These are phyloP conservation scores for Epichloe gansuensis DNA, from an alignment of 2,329 filamentous ascomycete genomes.

Conservation along the genomic window DNA sequence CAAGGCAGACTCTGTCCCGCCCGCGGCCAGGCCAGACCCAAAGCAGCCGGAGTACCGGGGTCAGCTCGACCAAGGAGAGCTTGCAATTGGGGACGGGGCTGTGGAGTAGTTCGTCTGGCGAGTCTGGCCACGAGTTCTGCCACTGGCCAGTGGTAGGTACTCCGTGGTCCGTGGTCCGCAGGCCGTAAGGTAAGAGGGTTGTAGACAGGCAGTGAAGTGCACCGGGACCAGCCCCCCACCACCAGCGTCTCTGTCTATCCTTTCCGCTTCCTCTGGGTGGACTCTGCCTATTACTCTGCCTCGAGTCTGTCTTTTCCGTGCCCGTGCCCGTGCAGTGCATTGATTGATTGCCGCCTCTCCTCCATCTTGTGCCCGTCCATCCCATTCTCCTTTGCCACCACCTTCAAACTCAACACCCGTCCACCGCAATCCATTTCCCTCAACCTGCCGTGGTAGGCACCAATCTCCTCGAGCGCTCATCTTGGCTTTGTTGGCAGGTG, in stretches of 20 bases:
- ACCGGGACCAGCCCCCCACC: no score
- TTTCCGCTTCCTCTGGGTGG: not conserved
- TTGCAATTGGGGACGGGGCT: not conserved
- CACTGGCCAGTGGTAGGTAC: no score
- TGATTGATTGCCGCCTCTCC: conserved; percentile 1
- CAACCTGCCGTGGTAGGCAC: not conserved
- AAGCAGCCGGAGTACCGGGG: not conserved
- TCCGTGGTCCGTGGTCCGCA: no score
- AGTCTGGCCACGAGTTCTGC: no score
- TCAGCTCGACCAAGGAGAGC: not conserved
- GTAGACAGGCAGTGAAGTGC: no score
- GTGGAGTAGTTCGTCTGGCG: not conserved
- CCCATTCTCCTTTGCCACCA: conserved; percentile 3
- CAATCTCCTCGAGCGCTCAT: not conserved
- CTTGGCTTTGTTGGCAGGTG: not conserved
- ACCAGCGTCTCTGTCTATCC: not conserved
- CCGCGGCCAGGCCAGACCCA: not conserved
- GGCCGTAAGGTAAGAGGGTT: no score
- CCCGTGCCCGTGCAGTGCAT: not conserved
- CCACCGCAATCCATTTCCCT: not conserved
- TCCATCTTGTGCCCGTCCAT: not conserved
- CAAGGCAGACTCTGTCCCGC: not conserved
- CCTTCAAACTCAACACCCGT: not conserved
- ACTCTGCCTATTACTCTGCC: not conserved
- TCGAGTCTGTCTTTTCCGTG: not conserved